Conservation (phyloP, 108 stramenopile genomes). For the Parietichytrium sp. region DNA sequence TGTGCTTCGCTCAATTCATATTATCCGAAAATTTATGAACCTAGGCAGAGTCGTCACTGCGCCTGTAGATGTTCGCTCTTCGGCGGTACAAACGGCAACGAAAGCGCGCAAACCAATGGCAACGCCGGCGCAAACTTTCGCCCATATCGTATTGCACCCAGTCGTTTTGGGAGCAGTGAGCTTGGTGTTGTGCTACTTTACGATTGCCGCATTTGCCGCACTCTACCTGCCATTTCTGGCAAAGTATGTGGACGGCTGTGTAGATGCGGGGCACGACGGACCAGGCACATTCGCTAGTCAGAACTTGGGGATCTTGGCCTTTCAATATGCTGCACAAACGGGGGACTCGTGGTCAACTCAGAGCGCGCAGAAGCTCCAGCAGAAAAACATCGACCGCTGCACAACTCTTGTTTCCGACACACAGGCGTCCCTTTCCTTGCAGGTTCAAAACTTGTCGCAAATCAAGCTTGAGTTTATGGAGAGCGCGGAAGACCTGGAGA, state of each 20-base stretch:
- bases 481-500: background rate
- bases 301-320: background rate
- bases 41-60: background rate
- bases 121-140: background rate
- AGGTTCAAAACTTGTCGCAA: background rate
- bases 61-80: constrained; percentile 2
- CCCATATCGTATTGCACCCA: background rate
- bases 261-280: background rate
- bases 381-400: background rate
- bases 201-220: background rate
- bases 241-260: background rate
- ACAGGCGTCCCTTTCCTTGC: background rate
- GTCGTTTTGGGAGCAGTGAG: background rate
- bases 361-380: no score
- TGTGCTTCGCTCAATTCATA: background rate
- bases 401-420: background rate
- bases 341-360: no score
- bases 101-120: no score
- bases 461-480: background rate
- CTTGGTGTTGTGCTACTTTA: background rate
- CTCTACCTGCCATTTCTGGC: background rate
- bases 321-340: background rate
- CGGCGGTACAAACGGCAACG: no score
- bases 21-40: background rate
- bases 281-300: background rate